Conservation (phyloP, 225 moss, liverwort and hornwort species). For the Asterella californica region DNA sequence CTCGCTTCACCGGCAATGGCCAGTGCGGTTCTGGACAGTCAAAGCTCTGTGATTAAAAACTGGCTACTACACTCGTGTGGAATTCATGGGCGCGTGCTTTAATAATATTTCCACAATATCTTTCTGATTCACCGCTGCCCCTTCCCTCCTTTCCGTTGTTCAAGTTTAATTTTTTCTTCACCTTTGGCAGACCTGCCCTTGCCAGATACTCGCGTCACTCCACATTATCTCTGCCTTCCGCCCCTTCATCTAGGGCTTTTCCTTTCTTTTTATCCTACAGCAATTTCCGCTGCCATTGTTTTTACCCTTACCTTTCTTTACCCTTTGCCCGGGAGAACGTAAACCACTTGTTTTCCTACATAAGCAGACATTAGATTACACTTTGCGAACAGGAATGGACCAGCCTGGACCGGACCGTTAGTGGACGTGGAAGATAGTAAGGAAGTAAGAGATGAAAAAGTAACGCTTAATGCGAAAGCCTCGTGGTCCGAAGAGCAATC, state of each 20-base stretch:
- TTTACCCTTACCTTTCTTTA: background rate
- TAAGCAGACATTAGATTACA: background rate
- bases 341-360: background rate
- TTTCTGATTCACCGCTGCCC: background rate
- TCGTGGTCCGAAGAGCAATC: conserved; percentile 21
- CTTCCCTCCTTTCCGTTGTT: conserved; percentile 5
- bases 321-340: no score
- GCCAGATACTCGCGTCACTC: background rate
- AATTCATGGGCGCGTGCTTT: conserved; percentile 16
- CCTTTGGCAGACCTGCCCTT: background rate
- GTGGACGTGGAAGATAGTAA: background rate
- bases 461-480: conserved; percentile 15
- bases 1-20: conserved; percentile 14
- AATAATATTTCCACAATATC: conserved; percentile 15
- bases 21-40: conserved; percentile 6
- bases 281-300: background rate
- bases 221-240: conserved; percentile 15
- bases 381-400: background rate
- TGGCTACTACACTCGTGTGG: conserved; percentile 9
- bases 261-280: background rate
- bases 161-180: background rate
- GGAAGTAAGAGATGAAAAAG: background rate
- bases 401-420: background rate
- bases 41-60: conserved; percentile 23
- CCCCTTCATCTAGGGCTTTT: conserved; percentile 3